A percentile compares a stretch with the other conserved stretches of the same genome.
Conservation (phyloP, 345 rosid species). For the Hypericum perforatum region DNA sequence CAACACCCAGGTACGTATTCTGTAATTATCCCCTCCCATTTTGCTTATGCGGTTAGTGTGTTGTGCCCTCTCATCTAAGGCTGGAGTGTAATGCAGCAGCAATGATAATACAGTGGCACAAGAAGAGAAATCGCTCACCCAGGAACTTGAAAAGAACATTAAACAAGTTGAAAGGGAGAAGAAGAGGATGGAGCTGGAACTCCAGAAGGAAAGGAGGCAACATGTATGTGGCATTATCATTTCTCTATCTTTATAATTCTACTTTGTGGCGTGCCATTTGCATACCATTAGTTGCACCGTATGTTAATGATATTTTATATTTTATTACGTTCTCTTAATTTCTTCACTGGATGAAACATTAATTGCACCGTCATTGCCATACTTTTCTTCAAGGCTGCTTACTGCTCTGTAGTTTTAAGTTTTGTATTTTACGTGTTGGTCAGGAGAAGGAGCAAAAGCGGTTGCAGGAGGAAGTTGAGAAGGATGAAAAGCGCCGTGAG, state of each 20-base stretch:
- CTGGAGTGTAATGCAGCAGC: slow-evolving; percentile 24
- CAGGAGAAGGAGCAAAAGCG: slow-evolving; percentile 72
- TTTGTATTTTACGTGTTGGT: background rate
- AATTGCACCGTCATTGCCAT: background rate
- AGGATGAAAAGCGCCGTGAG: slow-evolving; percentile 44
- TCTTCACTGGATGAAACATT: background rate
- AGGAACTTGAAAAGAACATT: slow-evolving; percentile 60
- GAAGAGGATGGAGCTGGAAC: slow-evolving; percentile 58
- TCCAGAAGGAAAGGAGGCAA: slow-evolving; percentile 49
- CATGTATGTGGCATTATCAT: slow-evolving; percentile 25
- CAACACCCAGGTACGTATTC: slow-evolving; percentile 42
- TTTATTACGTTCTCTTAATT: background rate
- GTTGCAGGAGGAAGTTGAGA: slow-evolving; percentile 46
- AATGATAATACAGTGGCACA: slow-evolving; percentile 48
- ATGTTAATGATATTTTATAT: too few relatives aligned
- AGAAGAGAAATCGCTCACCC: slow-evolving; percentile 51
- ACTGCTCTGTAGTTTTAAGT: background rate
- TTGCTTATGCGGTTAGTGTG: background rate
- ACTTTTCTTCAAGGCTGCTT: background rate
- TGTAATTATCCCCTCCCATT: background rate
- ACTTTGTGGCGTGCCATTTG: too few relatives aligned
- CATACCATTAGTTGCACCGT: too few relatives aligned
- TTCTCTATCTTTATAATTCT: too few relatives aligned
- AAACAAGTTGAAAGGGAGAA: slow-evolving; percentile 68
- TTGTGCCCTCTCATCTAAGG: background rate